Evolutionary conservation across 768 basidiomycete genomes (phyloP).

Genomic region (Serendipita sp.): DNA sequence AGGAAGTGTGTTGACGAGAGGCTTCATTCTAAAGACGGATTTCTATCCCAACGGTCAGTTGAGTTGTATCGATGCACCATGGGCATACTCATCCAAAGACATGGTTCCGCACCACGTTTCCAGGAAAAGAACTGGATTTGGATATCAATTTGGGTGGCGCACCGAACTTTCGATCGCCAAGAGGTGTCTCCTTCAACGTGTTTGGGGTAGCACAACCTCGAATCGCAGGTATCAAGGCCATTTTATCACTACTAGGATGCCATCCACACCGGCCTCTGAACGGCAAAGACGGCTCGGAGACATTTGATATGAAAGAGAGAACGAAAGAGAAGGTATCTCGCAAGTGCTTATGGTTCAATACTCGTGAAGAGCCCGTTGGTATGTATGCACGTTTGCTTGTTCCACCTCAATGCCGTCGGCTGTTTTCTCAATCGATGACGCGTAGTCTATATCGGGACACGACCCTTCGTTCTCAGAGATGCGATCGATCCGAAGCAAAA

Average conservation of each 20-base stretch:
- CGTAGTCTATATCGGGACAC: slow-evolving; percentile 18
- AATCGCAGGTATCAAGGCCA: slow-evolving; percentile 76
- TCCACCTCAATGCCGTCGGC: background rate
- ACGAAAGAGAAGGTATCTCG: slow-evolving; percentile 23
- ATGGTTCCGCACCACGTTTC: background rate
- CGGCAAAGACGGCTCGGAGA: background rate
- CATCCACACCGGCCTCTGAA: slow-evolving; percentile 35
- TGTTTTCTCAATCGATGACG: background rate
- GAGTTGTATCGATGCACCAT: background rate
- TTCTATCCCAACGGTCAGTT: slow-evolving; percentile 57
- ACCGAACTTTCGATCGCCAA: slow-evolving; percentile 83
- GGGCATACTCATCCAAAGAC: background rate
- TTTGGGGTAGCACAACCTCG: slow-evolving; percentile 95
- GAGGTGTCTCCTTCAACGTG: slow-evolving; percentile 67
- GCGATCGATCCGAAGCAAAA: slow-evolving; percentile 67
- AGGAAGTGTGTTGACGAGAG: slow-evolving; percentile 72
- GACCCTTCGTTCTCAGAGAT: slow-evolving; percentile 86
- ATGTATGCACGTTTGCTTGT: slow-evolving; percentile 20
- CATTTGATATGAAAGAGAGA: background rate
- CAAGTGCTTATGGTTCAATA: slow-evolving; percentile 90
- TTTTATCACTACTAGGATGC: slow-evolving; percentile 70
- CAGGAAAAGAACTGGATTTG: slow-evolving; percentile 77
- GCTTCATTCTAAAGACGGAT: slow-evolving; percentile 92
- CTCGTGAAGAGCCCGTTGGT: slow-evolving; percentile 92
- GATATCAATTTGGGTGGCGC: slow-evolving; percentile 88